These are phyloP conservation scores for Fusarium agapanthi DNA, from an alignment of 2,329 filamentous ascomycete species.

Conservation along the genomic window DNA sequence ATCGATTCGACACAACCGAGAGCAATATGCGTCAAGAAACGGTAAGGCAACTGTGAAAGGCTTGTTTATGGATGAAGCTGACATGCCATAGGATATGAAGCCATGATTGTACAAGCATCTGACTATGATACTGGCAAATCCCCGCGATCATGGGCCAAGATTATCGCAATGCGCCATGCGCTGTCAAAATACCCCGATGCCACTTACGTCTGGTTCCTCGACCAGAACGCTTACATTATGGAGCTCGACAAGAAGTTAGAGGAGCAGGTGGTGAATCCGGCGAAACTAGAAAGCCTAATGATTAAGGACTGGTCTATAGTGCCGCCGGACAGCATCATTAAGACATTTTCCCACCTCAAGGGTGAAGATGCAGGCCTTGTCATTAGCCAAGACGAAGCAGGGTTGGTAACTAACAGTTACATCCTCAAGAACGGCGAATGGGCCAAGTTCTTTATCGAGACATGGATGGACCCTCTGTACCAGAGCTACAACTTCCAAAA, in stretches of 20 bases:
- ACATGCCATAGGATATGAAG: slow-evolving; percentile 76
- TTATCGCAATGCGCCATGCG: slow-evolving; percentile 89
- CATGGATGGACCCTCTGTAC: slow-evolving; percentile 96
- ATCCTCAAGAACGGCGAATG: slow-evolving; percentile 86
- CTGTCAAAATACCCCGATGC: slow-evolving; percentile 81
- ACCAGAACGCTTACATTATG: slow-evolving; percentile 89
- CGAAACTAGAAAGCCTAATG: slow-evolving; percentile 79
- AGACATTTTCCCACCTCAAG: slow-evolving; percentile 85
- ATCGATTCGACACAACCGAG: slow-evolving; percentile 81
- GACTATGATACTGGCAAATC: slow-evolving; percentile 76
- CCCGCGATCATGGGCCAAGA: slow-evolving; percentile 74
- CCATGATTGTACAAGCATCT: slow-evolving; percentile 80
- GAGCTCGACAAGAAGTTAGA: slow-evolving; percentile 76
- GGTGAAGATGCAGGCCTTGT: slow-evolving; percentile 82
- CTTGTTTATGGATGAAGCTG: neutral
- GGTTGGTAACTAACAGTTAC: slow-evolving; percentile 80
- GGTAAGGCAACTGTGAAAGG: slow-evolving; percentile 63
- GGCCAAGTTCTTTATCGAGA: slow-evolving; percentile 91
- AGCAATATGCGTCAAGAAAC: slow-evolving; percentile 85
- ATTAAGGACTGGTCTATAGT: slow-evolving; percentile 86
- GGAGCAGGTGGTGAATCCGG: slow-evolving; percentile 72
- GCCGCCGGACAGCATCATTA: slow-evolving; percentile 95
- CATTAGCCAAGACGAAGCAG: slow-evolving; percentile 83
- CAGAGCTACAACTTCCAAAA: slow-evolving; percentile 96
- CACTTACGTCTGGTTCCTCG: slow-evolving; percentile 87